These are phyloP conservation scores for Exsudoporus frostii DNA, from an alignment of 768 basidiomycete species.

Conservation along the genomic window DNA sequence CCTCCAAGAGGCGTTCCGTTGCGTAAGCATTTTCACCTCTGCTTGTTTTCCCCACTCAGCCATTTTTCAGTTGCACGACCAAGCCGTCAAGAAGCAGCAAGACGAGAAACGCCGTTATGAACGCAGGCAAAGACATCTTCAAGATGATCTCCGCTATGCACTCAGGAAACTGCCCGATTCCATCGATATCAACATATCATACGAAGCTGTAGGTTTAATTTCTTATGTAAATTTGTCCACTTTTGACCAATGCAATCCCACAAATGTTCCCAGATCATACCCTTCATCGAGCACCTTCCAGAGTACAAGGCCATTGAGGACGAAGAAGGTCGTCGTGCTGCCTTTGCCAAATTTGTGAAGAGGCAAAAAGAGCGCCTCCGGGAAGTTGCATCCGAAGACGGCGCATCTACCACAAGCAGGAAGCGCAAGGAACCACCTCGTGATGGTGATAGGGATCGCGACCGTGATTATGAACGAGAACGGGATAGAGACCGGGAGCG, in stretches of 20 bases:
- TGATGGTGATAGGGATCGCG: constrained; percentile 50
- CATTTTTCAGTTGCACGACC: constrained; percentile 59
- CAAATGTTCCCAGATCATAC: constrained; percentile 49
- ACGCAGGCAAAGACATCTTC: constrained; percentile 78
- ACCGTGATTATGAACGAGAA: constrained; percentile 37
- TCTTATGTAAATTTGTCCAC: not conserved
- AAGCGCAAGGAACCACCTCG: constrained; percentile 70
- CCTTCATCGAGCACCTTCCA: constrained; percentile 74
- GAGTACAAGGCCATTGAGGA: constrained; percentile 89
- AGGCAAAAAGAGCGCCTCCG: constrained; percentile 89
- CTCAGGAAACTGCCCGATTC: constrained; percentile 85
- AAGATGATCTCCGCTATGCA: constrained; percentile 95
- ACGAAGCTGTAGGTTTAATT: constrained; percentile 67
- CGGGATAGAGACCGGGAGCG: constrained; percentile 26
- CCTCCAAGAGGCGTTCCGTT: constrained; percentile 54
- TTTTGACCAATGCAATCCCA: not conserved
- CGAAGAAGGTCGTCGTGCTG: constrained; percentile 76
- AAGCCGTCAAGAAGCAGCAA: constrained; percentile 69
- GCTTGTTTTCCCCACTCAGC: constrained; percentile 5
- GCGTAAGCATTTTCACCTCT: constrained; percentile 43
- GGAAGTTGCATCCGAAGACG: constrained; percentile 77
- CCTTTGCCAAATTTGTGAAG: constrained; percentile 86
- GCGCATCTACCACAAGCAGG: constrained; percentile 73
- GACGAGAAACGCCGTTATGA: constrained; percentile 88
- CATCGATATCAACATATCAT: constrained; percentile 69